phyloP scores from a whole-genome alignment of 139 green algal genomes.

The Auxenochlorella pyrenoidosa region DNA sequence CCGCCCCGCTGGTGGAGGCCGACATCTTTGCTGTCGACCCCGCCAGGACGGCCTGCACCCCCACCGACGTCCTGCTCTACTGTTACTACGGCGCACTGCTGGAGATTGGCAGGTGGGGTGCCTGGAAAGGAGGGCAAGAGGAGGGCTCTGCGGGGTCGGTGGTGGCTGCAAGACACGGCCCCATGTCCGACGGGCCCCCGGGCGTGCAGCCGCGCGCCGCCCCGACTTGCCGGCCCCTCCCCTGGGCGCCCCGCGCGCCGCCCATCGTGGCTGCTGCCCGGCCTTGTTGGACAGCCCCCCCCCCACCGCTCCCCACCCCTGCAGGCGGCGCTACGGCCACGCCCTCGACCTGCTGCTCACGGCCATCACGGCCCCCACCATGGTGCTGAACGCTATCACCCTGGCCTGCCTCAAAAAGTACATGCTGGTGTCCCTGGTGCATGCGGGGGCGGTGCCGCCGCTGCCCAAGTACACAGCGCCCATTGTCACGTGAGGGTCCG shows the following conservation, averaged over 20 bases:
- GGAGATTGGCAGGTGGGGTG: conserved; percentile 59
- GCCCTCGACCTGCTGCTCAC: conserved; percentile 83
- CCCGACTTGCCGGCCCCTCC: too few species aligned
- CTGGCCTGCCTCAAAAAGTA: conserved; percentile 90
- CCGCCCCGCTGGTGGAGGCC: conserved; percentile 59
- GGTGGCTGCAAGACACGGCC: too few species aligned
- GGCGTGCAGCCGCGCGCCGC: too few species aligned
- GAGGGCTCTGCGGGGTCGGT: too few species aligned
- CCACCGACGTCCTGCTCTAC: conserved; percentile 91
- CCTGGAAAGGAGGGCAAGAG: not conserved
- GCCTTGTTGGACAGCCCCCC: too few species aligned
- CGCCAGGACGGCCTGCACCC: conserved; percentile 59
- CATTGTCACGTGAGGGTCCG: conserved; percentile 33
- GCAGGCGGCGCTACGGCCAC: conserved; percentile 61
- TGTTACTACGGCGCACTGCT: conserved; percentile 94
- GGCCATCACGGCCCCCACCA: conserved; percentile 79
- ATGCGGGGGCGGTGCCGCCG: conserved; percentile 45
- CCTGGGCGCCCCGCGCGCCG: too few species aligned
- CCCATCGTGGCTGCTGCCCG: too few species aligned
- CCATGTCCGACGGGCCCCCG: too few species aligned
- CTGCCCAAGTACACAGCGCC: conserved; percentile 71
- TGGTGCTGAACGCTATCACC: conserved; percentile 85
- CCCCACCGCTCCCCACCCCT: not conserved
- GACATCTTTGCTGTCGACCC: conserved; percentile 80
- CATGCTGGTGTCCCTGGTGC: conserved; percentile 85